Percentiles rank a stretch among this genome's conserved stretches.
phyloP scores from a whole-genome alignment of 2,329 filamentous ascomycete genomes.

The Leptographium flavum region DNA sequence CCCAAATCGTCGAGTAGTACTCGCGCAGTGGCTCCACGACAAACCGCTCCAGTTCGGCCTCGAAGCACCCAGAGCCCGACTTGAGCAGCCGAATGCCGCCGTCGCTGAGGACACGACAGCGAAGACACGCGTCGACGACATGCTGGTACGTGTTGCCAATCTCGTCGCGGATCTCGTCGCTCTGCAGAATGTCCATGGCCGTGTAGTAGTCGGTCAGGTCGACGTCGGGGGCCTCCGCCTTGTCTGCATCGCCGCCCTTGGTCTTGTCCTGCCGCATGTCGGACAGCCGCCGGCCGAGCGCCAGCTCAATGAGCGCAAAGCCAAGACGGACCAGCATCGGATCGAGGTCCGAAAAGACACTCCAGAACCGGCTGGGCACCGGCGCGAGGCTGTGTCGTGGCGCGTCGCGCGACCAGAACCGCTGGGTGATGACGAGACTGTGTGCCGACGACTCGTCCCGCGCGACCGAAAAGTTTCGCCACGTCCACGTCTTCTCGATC shows the following conservation, averaged over 20 bases:
- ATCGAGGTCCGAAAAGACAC: conserved; percentile 7
- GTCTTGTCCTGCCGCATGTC: conserved; percentile 5
- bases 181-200: conserved; percentile 8
- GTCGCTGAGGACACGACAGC: conserved; percentile 8
- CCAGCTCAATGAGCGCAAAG: conserved; percentile 10
- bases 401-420: conserved; percentile 8
- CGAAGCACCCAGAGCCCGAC: conserved; percentile 7
- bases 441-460: conserved; percentile 4
- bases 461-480: conserved; percentile 9
- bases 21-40: conserved; percentile 8
- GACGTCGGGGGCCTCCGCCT: not conserved
- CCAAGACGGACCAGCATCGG: conserved; percentile 11
- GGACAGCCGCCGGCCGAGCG: conserved; percentile 5
- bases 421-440: conserved; percentile 9
- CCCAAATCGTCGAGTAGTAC: conserved; percentile 9
- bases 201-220: conserved; percentile 10
- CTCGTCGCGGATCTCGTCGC: conserved; percentile 10
- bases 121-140: conserved; percentile 8
- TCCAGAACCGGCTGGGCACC: conserved; percentile 7
- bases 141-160: conserved; percentile 9
- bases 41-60: conserved; percentile 8
- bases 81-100: conserved; percentile 4
- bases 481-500: conserved; percentile 12
- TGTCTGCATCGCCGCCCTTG: not conserved
- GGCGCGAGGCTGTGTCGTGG: conserved; percentile 2